Evolutionary conservation across 257 asterid genomes (phyloP).

Genomic region (Paraleonurus japonicus): DNA sequence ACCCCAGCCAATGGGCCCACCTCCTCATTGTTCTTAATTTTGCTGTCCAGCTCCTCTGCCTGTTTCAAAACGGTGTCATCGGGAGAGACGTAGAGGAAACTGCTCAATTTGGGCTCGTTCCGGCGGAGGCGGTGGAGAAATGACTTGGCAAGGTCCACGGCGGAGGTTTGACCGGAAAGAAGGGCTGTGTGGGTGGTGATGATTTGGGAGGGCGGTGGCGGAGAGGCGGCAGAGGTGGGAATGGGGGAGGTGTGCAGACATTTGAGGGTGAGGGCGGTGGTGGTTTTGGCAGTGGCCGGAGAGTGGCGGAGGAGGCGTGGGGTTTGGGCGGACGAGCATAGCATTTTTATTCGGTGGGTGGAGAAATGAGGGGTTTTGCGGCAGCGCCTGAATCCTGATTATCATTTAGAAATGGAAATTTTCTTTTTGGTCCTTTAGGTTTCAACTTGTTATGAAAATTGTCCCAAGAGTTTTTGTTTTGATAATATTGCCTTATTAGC

Average conservation of each 20-base stretch:
- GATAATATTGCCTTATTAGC: background rate
- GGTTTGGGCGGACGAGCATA: constrained; percentile 59
- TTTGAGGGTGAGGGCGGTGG: constrained; percentile 26
- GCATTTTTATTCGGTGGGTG: constrained; percentile 36
- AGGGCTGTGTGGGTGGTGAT: constrained; percentile 72
- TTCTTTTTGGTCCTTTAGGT: background rate
- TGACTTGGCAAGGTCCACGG: constrained; percentile 64
- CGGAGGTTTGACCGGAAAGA: constrained; percentile 65
- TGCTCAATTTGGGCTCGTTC: constrained; percentile 73
- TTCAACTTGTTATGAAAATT: background rate
- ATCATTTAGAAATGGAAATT: background rate
- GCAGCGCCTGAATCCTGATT: background rate
- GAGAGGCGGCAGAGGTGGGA: constrained; percentile 30
- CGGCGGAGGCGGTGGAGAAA: constrained; percentile 72
- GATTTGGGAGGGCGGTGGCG: constrained; percentile 63
- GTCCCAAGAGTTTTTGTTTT: background rate
- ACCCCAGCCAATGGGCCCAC: constrained; percentile 88
- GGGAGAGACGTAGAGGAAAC: constrained; percentile 69
- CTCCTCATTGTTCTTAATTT: constrained; percentile 53
- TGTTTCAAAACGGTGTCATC: constrained; percentile 57
- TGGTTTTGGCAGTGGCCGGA: constrained; percentile 32
- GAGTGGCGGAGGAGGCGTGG: constrained; percentile 63
- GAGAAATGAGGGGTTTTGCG: constrained; percentile 11
- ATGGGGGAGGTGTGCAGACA: constrained; percentile 47
- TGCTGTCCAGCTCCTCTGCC: constrained; percentile 69